These are phyloP conservation scores for Helotiales sp. DNA, from an alignment of 2,329 filamentous ascomycete species.

Conservation along the genomic window DNA sequence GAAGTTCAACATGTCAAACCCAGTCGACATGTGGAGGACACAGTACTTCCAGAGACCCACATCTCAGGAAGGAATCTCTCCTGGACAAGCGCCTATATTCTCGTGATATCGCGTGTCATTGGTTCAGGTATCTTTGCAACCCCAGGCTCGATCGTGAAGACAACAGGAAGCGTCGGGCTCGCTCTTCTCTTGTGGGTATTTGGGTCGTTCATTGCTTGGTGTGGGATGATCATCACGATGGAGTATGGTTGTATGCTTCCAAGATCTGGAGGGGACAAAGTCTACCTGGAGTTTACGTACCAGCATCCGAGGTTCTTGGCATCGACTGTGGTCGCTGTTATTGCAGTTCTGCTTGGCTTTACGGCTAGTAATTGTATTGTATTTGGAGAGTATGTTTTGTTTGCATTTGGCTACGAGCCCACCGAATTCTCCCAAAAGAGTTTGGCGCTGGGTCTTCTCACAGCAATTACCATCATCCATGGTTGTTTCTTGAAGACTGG, in stretches of 20 bases:
- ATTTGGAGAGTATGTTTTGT: constrained; percentile 51
- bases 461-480: constrained; percentile 58
- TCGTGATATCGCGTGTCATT: constrained; percentile 32
- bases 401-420: constrained; percentile 41
- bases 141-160: constrained; percentile 67
- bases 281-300: constrained; percentile 55
- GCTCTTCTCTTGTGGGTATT: constrained; percentile 55
- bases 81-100: constrained; percentile 31
- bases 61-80: constrained; percentile 49
- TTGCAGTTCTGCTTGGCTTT: constrained; percentile 51
- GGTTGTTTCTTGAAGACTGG: constrained; percentile 57
- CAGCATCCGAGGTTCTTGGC: constrained; percentile 51
- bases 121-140: constrained; percentile 34
- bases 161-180: constrained; percentile 63
- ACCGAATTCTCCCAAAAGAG: constrained; percentile 48
- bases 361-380: constrained; percentile 53
- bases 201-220: constrained; percentile 45
- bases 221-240: constrained; percentile 45
- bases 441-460: constrained; percentile 51
- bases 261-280: constrained; percentile 50
- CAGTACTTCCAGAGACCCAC: constrained; percentile 59
- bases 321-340: constrained; percentile 52
- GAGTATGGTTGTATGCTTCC: constrained; percentile 49
- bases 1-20: constrained; percentile 9
- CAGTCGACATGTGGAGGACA: constrained; percentile 45